Base-by-base conservation (phyloP, 2,329 filamentous ascomycete genomes). In the Atkinsonella hypoxylon region DNA sequence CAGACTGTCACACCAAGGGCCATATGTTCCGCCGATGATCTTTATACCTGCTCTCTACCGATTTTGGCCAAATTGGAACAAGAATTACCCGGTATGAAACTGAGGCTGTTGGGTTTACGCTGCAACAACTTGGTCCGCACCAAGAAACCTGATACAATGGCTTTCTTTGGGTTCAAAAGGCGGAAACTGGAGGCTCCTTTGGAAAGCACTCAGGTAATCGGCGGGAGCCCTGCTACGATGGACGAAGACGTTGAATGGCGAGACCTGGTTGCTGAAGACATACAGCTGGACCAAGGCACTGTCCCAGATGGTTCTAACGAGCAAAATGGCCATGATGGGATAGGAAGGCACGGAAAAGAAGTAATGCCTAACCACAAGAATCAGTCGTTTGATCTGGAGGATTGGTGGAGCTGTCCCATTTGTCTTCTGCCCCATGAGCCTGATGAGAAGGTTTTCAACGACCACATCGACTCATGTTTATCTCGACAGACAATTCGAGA, bases 391-490 rank as follows among this genome's bases (percentile, higher is more conserved):
- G 43, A 52, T 11, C 20, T 63, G 10, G 64, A 69, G 48, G 72
- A 81, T 45, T 75, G 73, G 64, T 97, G 90, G 90, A 77, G 84
- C 38, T 98, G 93, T 64, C 93, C 93, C 0, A 87, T 97, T 43
- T 98, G 93, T 64, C 69, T 72, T n/a, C 74, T 83, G 15, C 83
- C 87, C 0, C 90, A 96, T 61, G 61, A 72, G 0, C 79, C 89
- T 0, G 77, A 91, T 47, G 89, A 96, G 63, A 76, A 75, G 44
- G 71, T 70, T 0, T 95, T 97, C 68, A 98, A 98, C 58, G 80
- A 85, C 51, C 93, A 98, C 61, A 89, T 98, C 48, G 93, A 98
- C 64, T 78, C 86, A 9, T 98, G 93, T 64, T 76, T 98, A 1
- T 96, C 90, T 0, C 77, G 83, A 50, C 81, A 87, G 61, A 87